Evolutionary conservation across 192 early-diverging fungal species (phyloP), one percentile per base, ranked within the genome.

Genomic region (Physocladia obscura): DNA sequence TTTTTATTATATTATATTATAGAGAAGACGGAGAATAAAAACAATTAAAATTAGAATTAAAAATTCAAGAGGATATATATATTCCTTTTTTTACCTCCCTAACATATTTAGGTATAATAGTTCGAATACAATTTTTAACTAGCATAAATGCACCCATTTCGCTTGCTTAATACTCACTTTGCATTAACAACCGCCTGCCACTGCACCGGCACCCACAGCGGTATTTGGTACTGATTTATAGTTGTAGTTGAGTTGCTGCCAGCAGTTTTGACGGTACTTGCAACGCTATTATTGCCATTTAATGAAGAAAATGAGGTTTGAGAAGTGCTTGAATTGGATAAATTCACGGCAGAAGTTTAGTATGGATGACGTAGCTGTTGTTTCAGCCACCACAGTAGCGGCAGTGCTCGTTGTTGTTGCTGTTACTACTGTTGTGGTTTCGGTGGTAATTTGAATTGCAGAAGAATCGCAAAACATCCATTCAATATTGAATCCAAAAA

Each of bases 151-250:
- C 62, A 65, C 48, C 37, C 19, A 51, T 65, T 65, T 21, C 62
- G 27, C 36, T 31, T 8, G 30, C 29, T 19, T 32, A 64, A 32
- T 1, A 49, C 21, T 17, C 62, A 22, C 31, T 0, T 34, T 27
- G 62, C 29, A 51, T 64, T 50, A 11, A 64, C 40, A 17, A 64
- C 62, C 6, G n/a, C 8, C 15, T 22, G 40, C 62, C 62, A 64
- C 19, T 51, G 30, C 4, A 51, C 49, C 8, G 31, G 17, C 62
- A 30, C 22, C 13, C 36, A n/a, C 48, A 64, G 2, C 26, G 62
- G 62, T 15, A 64, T 34, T 13, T 24, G 31, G 32, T n/a, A 51
- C 4, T 26, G 21, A 11, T n/a, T n/a, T n/a, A n/a, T n/a, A n/a
- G n/a, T n/a, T n/a, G n/a, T n/a, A n/a, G n/a, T n/a, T n/a, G n/a